Evolutionary conservation across 345 rosid genomes (phyloP).

Genomic region (Angophora floribunda): DNA sequence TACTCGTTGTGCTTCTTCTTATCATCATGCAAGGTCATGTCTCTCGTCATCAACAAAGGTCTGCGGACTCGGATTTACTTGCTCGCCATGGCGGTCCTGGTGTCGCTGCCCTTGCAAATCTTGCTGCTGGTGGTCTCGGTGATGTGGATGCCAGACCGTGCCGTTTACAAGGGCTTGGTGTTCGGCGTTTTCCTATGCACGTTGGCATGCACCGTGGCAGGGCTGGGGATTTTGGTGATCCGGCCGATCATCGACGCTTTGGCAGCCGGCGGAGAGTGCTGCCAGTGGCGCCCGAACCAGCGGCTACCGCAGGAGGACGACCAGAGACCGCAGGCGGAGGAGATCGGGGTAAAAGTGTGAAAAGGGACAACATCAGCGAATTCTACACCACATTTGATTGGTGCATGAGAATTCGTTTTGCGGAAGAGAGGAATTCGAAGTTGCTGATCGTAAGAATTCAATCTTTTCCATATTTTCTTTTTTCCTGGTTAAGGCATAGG

Average conservation of each 20-base stretch:
- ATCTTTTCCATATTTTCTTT: background rate
- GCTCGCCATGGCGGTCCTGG: slow-evolving; percentile 18
- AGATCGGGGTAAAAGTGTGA: background rate
- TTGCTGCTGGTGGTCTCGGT: slow-evolving; percentile 13
- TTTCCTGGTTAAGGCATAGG: background rate
- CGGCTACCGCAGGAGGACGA: background rate
- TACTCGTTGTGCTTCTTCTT: slow-evolving; percentile 23
- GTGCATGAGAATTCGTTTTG: background rate
- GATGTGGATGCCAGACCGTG: slow-evolving; percentile 24
- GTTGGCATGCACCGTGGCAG: slow-evolving; percentile 22
- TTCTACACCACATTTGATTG: background rate
- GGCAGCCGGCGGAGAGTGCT: slow-evolving; percentile 25
- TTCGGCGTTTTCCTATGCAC: slow-evolving; percentile 19
- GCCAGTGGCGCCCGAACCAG: background rate
- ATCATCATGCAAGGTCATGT: slow-evolving; percentile 34
- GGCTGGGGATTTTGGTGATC: slow-evolving; percentile 57
- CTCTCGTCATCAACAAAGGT: slow-evolving; percentile 50
- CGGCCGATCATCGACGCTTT: slow-evolving; percentile 45
- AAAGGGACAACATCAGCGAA: background rate
- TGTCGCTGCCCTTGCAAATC: slow-evolving; percentile 23
- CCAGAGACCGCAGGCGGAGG: background rate
- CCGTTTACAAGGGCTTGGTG: background rate
- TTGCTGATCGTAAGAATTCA: background rate
- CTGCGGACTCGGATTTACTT: slow-evolving; percentile 27
- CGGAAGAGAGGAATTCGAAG: background rate